A percentile compares a stretch with the other conserved stretches of the same genome.
phyloP scores from a whole-genome alignment of 2,329 filamentous ascomycete species.

The Aspergillus sp. region DNA sequence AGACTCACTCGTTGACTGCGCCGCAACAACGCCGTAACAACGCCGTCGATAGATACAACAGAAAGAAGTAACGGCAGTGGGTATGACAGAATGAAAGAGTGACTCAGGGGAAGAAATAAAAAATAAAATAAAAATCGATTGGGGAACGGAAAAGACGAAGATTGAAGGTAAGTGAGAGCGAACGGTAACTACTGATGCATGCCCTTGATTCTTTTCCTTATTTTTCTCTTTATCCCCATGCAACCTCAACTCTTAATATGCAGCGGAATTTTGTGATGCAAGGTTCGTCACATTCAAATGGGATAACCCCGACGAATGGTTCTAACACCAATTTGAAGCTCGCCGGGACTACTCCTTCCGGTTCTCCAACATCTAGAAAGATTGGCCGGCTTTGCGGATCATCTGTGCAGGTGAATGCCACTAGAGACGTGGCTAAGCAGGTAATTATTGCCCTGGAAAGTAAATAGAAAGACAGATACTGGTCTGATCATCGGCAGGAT shows the following conservation, averaged over 20 bases:
- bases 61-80: constrained; percentile 10
- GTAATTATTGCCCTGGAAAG: constrained; percentile 11
- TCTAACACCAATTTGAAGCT: constrained; percentile 14
- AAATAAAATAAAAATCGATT: constrained; percentile 12
- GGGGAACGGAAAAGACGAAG: constrained; percentile 7
- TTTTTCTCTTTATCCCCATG: constrained; percentile 7
- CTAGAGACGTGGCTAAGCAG: constrained; percentile 16
- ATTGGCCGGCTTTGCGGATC: constrained; percentile 31
- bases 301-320: constrained; percentile 18
- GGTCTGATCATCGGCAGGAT: constrained; percentile 17
- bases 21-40: constrained; percentile 23
- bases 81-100: constrained; percentile 4
- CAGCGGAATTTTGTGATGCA: constrained; percentile 24
- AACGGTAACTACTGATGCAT: constrained; percentile 21
- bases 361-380: constrained; percentile 23
- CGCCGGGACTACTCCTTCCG: constrained; percentile 17
- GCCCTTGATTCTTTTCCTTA: constrained; percentile 18
- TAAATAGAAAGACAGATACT: constrained; percentile 12
- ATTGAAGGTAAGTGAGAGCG: constrained; percentile 17
- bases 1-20: constrained; percentile 22
- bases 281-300: constrained; percentile 22
- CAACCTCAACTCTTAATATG: constrained; percentile 10
- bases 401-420: constrained; percentile 20
- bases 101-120: constrained; percentile 11
- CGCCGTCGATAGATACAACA: constrained; percentile 18